Conservation (phyloP, 2,329 filamentous ascomycete species). For the Fusarium acutatum region DNA sequence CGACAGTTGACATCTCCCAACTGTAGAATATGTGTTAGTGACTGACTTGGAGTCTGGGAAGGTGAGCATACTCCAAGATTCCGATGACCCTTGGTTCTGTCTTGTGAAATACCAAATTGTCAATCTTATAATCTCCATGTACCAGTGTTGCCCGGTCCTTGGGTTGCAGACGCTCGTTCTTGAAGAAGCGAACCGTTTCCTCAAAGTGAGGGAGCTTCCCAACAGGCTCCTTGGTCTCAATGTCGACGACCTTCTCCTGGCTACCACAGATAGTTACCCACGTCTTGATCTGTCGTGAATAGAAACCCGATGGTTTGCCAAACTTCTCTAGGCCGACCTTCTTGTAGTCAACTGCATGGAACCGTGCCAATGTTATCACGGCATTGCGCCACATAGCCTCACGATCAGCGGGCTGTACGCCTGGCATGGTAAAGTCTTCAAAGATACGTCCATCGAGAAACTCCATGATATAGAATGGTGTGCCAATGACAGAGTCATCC, state of each 20-base stretch:
- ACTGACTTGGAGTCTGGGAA: not conserved
- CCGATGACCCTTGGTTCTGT: conserved; percentile 89
- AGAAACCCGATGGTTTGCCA: conserved; percentile 81
- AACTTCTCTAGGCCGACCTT: conserved; percentile 75
- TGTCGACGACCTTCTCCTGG: conserved; percentile 79
- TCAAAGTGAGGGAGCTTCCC: conserved; percentile 86
- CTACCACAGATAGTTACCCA: conserved; percentile 80
- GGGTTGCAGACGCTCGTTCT: conserved; percentile 73
- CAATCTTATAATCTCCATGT: conserved; percentile 97
- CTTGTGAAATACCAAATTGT: conserved; percentile 89
- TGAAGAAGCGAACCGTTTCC: conserved; percentile 82
- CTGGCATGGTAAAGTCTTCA: conserved; percentile 85
- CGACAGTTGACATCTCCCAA: conserved; percentile 98
- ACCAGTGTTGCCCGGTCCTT: conserved; percentile 81
- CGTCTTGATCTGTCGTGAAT: conserved; percentile 84
- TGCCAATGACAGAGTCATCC: conserved; percentile 81
- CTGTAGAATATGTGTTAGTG: conserved; percentile 45
- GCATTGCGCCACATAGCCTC: conserved; percentile 87
- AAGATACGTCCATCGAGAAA: conserved; percentile 95
- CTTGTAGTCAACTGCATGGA: conserved; percentile 78
- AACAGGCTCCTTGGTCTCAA: conserved; percentile 78
- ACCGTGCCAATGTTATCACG: conserved; percentile 81
- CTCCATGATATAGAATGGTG: conserved; percentile 96
- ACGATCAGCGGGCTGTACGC: conserved; percentile 72
- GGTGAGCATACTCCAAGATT: conserved; percentile 75